Evolutionary conservation across 352 stramenopile genomes (phyloP), one percentile per base, ranked within the genome.

Genomic region (Pythium phragmiticola): DNA sequence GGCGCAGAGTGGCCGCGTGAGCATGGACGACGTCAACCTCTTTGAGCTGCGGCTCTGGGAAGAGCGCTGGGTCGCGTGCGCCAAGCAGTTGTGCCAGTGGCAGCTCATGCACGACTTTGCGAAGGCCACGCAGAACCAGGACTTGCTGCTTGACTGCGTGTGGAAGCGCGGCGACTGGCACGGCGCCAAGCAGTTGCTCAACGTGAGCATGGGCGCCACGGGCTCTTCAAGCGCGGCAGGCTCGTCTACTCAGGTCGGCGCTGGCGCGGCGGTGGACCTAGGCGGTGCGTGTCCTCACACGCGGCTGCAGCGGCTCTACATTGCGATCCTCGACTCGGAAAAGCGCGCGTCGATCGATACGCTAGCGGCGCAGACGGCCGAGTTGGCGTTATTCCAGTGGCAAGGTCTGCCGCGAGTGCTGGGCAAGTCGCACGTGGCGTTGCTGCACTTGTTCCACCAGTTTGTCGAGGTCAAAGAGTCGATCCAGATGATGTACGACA

Each of bases 391-490:
- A 33, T 78, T 92, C 60, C 85, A 96, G 65, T 97, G 90, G 90
- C 90, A 97, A 52, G 87, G 88, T 0, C 71, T 97, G 13, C 90
- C 91, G 23, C 81, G 87, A 8, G 82, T 92, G 28, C 69, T 94
- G 14, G 88, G 80, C 13, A 75, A 73, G 46, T 78, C 88, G 13
- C 89, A 96, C 61, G 76, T 95, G 28, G 82, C 81, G 17, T 71
- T 97, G 13, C 86, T 97, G 66, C 86, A 96, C 57, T 56, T 95
- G 21, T 96, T 95, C 57, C 89, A 95, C 65, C 90, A 96, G 73
- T 96, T 98, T 78, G 85, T 97, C 23, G 92, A 98, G 66, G 86
- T 96, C 26, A 90, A 96, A 48, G 92, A 98, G 62, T 96, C 88
- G 39, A 92, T 96, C 33, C 82, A 95, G 57, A 97, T 98, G 77